Evolutionary conservation across 768 basidiomycete species (phyloP), one percentile per base, ranked within the genome.

Genomic region (Leccinum subgranulosum): DNA sequence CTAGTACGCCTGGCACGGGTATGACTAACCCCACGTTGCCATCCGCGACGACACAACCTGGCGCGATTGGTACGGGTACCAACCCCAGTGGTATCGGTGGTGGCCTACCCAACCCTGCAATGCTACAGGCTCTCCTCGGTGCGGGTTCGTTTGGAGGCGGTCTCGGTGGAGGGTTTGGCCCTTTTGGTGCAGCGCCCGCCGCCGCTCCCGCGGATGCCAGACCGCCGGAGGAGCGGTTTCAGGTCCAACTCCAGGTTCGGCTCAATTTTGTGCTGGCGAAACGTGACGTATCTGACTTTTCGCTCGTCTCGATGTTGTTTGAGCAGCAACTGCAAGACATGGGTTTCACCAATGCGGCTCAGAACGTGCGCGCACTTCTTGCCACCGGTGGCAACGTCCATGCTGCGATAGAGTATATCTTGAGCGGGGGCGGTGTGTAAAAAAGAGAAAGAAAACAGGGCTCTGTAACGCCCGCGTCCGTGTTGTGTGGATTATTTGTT

Each of bases 371-470:
- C 4, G 94, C 96, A 5, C 76, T 98, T 45, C 80, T 93, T 9
- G 93, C 92, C 50, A 94, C 94, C 0, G 93, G 85, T n/a, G 94
- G 95, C 11, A 94, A 94, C 65, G 92, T 97, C 17, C 84, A 97
- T 69, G 81, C 85, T 21, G 94, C 94, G 48, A 90, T 98, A 64
- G 94, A 97, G 74, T 93, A 96, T 68, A 94, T 98, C 62, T 79
- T 98, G 56, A 72, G 78, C 43, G 93, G 92, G 0, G 89, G 91
- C 6, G 92, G 91, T 29, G 1, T 68, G 7, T 66, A 31, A 48
- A 63, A 11, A 34, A 34, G 34, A 12, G 34, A 34, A 34, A 34
- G 34, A 15, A 15, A 2, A 34, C 14, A 34, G 34, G 33, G 14
- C 14, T 34, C 14, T 33, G 33, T 33, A 12, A 33, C 33, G 33